Percentiles rank a stretch among this genome's conserved stretches.
Conservation (phyloP, 495 filamentous ascomycete genomes). For the Umbilicaria muhlenbergii region DNA sequence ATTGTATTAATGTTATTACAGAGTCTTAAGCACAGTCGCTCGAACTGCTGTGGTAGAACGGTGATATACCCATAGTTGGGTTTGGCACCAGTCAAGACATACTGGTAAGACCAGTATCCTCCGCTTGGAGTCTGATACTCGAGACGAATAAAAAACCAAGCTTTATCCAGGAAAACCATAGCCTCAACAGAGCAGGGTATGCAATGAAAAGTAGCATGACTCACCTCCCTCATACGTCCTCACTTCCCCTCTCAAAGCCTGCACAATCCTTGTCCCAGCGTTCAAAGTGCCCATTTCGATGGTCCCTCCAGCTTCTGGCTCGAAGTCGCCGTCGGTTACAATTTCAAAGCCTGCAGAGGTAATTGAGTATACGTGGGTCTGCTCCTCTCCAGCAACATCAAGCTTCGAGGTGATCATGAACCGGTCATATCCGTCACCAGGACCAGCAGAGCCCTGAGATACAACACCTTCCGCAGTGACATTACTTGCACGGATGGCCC, state of each 20-base stretch:
- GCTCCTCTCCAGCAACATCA: slow-evolving; percentile 36
- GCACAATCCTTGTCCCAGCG: slow-evolving; percentile 59
- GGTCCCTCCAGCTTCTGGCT: slow-evolving; percentile 68
- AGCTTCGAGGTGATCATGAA: slow-evolving; percentile 55
- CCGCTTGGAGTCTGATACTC: too few relatives aligned
- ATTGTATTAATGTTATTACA: slow-evolving; percentile 19
- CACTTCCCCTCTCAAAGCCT: slow-evolving; percentile 70
- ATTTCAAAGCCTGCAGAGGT: slow-evolving; percentile 49
- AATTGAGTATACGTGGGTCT: slow-evolving; percentile 37
- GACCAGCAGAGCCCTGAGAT: slow-evolving; percentile 2
- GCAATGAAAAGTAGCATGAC: slow-evolving; percentile 10
- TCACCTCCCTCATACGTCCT: slow-evolving; percentile 76
- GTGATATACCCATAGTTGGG: too few relatives aligned
- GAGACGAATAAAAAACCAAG: too few relatives aligned
- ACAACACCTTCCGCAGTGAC: slow-evolving; percentile 12
- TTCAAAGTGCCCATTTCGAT: slow-evolving; percentile 69
- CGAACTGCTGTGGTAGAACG: too few relatives aligned
- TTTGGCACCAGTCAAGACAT: too few relatives aligned
- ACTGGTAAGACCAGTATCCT: too few relatives aligned
- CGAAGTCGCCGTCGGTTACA: slow-evolving; percentile 64
- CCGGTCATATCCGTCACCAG: slow-evolving; percentile 43
- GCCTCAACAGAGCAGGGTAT: too few relatives aligned
- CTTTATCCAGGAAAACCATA: too few relatives aligned
- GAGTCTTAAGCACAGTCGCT: background rate
- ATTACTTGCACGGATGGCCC: slow-evolving; percentile 46